Evolutionary conservation across 192 early-diverging fungal species (phyloP).

Genomic region (Martensiomyces pterosporus): DNA sequence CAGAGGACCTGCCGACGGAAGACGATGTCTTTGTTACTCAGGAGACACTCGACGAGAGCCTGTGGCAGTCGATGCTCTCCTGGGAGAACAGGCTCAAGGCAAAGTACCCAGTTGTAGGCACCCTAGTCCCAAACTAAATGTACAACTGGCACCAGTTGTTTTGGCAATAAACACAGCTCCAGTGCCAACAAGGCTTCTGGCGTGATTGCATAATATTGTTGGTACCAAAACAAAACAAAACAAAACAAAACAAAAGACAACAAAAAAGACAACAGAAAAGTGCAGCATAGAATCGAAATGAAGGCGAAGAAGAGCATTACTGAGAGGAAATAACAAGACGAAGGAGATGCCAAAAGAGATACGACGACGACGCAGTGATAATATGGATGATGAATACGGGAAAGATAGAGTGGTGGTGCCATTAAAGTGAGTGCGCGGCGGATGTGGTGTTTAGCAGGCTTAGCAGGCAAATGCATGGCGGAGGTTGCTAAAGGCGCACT

Average conservation of each 20-base stretch:
- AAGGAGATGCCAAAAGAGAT: background rate
- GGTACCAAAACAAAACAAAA: conserved; percentile 3
- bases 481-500: conserved; percentile 49
- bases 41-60: conserved; percentile 59
- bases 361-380: background rate
- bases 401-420: background rate
- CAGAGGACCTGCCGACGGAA: conserved; percentile 55
- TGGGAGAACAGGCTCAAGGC: conserved; percentile 70
- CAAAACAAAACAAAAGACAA: conserved; percentile 5
- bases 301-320: background rate
- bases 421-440: no score
- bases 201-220: no score
- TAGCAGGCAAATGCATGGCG: conserved; percentile 40
- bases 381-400: background rate
- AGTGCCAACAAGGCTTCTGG: conserved; percentile 3
- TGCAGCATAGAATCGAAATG: conserved; percentile 3
- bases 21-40: conserved; percentile 65
- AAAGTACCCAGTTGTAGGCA: conserved; percentile 69
- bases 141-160: background rate
- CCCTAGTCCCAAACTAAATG: conserved; percentile 54
- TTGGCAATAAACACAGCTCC: conserved; percentile 1
- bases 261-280: conserved; percentile 9
- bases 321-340: background rate
- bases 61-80: conserved; percentile 57
- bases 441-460: background rate